Evolutionary conservation across 2,329 filamentous ascomycete genomes (phyloP).

Genomic region (Botrytis porri): DNA sequence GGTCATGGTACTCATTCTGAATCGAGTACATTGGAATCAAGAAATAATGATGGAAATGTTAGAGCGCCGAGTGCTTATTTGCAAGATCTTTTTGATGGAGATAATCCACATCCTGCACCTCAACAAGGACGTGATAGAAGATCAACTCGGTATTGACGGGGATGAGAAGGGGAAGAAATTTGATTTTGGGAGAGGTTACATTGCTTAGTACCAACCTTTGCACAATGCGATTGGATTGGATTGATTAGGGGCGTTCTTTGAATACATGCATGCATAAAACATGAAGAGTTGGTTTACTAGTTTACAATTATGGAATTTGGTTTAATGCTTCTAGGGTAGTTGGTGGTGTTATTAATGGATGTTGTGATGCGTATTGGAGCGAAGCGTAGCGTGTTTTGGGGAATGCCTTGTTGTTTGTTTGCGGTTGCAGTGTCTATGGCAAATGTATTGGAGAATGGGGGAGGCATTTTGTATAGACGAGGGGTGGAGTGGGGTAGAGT

Average conservation of each 20-base stretch:
- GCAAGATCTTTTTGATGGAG: constrained; percentile 78
- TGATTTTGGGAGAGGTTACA: background rate
- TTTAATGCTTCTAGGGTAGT: background rate
- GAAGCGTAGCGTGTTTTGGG: background rate
- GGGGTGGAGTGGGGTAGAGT: no score
- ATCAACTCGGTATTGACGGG: background rate
- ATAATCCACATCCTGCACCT: constrained; percentile 15
- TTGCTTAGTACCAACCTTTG: background rate
- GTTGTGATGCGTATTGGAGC: background rate
- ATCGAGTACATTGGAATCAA: constrained; percentile 63
- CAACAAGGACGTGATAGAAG: constrained; percentile 6
- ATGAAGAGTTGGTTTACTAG: constrained; percentile 1
- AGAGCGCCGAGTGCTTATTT: constrained; percentile 85
- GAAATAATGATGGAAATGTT: constrained; percentile 56
- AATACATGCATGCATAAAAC: constrained; percentile 5
- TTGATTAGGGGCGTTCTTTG: constrained; percentile 4
- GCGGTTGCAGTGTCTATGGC: background rate
- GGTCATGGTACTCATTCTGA: constrained; percentile 36
- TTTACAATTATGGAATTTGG: background rate
- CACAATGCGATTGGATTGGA: constrained; percentile 2
- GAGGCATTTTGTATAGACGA: background rate
- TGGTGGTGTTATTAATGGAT: constrained; percentile 6
- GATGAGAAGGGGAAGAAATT: background rate
- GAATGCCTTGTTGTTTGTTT: background rate
- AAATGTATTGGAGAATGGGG: background rate